A percentile compares a stretch with the other conserved stretches of the same genome.
Evolutionary conservation across 2,329 filamentous ascomycete species (phyloP).

Genomic region (Colletotrichum gloeosporioides): DNA sequence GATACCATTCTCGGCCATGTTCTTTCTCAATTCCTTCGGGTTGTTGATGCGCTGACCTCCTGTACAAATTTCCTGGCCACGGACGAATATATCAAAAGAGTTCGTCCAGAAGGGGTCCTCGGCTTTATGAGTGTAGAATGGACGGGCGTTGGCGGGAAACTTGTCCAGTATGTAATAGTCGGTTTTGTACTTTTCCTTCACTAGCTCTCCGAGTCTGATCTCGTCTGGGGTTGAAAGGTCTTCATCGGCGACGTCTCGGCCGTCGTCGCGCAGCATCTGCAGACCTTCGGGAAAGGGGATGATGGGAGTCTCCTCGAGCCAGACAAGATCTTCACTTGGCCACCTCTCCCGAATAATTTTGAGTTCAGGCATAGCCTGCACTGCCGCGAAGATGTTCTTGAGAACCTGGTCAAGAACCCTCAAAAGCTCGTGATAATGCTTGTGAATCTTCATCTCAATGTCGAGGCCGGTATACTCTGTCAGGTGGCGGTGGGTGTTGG

Average conservation of each 20-base stretch:
- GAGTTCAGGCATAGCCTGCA: slow-evolving; percentile 66
- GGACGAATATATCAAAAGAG: slow-evolving; percentile 93
- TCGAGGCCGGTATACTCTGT: slow-evolving; percentile 95
- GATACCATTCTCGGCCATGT: slow-evolving; percentile 78
- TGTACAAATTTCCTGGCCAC: slow-evolving; percentile 90
- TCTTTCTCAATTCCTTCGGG: slow-evolving; percentile 72
- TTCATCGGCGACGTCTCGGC: slow-evolving; percentile 78
- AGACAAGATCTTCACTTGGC: slow-evolving; percentile 85
- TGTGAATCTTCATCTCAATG: slow-evolving; percentile 89
- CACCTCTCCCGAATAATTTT: slow-evolving; percentile 83
- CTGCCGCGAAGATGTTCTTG: slow-evolving; percentile 68
- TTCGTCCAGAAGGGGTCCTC: slow-evolving; percentile 78
- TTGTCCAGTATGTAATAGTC: slow-evolving; percentile 97
- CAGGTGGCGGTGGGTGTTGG: slow-evolving; percentile 92
- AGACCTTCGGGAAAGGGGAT: slow-evolving; percentile 83
- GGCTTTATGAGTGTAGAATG: slow-evolving; percentile 91
- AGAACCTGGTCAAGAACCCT: slow-evolving; percentile 79
- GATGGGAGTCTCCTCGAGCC: slow-evolving; percentile 83
- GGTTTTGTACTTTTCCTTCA: slow-evolving; percentile 85
- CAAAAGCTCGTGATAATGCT: slow-evolving; percentile 89
- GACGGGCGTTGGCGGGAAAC: slow-evolving; percentile 82
- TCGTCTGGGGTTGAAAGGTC: slow-evolving; percentile 87
- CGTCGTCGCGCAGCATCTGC: slow-evolving; percentile 81
- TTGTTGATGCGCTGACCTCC: slow-evolving; percentile 94
- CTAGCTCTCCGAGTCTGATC: slow-evolving; percentile 81